Evolutionary conservation across 768 basidiomycete species (phyloP).

Genomic region (Leucosporidium creatinivorum): DNA sequence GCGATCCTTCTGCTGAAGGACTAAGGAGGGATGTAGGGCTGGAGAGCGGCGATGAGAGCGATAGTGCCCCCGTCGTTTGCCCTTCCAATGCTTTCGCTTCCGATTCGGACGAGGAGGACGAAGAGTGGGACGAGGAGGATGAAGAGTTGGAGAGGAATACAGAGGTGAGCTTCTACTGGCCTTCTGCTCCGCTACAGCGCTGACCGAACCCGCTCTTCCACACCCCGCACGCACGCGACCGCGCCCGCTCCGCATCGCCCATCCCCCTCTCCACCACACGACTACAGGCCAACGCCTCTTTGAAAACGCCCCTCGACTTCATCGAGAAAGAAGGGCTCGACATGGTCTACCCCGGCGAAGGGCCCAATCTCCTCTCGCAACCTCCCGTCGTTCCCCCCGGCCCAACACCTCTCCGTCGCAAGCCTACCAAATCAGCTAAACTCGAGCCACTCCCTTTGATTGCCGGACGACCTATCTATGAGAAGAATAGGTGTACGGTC

Average conservation of each 20-base stretch:
- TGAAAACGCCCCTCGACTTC: conserved; percentile 26
- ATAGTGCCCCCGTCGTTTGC: conserved; percentile 9
- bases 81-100: conserved; percentile 33
- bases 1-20: conserved; percentile 24
- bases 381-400: neutral
- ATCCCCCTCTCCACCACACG: neutral
- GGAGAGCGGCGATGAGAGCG: conserved; percentile 23
- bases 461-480: conserved; percentile 61
- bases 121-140: conserved; percentile 16
- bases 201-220: too few relatives aligned
- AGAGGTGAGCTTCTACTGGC: conserved; percentile 5
- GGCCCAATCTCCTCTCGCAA: conserved; percentile 24
- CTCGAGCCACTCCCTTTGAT: conserved; percentile 8
- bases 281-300: conserved; percentile 27
- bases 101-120: conserved; percentile 8
- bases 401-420: conserved; percentile 11
- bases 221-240: too few relatives aligned
- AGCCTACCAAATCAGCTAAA: conserved; percentile 6
- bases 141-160: conserved; percentile 32
- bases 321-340: conserved; percentile 13
- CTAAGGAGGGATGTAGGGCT: conserved; percentile 22
- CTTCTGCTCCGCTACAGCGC: neutral
- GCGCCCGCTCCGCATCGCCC: too few relatives aligned
- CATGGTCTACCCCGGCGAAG: conserved; percentile 30
- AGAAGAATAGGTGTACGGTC: conserved; percentile 86